Conservation (phyloP, 768 basidiomycete species). For the Myochromella boudieri region DNA sequence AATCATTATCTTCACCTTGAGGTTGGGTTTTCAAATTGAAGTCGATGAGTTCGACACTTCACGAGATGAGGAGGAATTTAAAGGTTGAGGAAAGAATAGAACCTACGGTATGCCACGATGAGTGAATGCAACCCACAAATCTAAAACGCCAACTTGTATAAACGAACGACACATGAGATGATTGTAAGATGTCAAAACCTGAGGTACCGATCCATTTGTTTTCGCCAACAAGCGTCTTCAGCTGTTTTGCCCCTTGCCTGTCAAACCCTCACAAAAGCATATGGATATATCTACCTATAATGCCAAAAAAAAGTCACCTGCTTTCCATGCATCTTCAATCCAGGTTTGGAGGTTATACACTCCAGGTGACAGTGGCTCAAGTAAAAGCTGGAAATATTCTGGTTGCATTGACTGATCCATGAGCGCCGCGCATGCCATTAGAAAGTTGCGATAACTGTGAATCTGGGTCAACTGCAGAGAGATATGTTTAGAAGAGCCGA, state of each 20-base stretch:
- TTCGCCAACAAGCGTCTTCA: constrained; percentile 56
- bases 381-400: constrained; percentile 60
- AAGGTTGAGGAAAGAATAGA: not conserved
- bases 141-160: constrained; percentile 34
- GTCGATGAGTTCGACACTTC: constrained; percentile 68
- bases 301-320: constrained; percentile 33
- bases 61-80: constrained; percentile 4
- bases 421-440: constrained; percentile 75
- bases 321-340: constrained; percentile 82
- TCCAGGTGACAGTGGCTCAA: constrained; percentile 58
- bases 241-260: constrained; percentile 58
- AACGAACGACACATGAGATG: not conserved
- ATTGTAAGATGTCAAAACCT: constrained; percentile 41
- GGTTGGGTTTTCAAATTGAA: constrained; percentile 48
- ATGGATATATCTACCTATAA: not conserved
- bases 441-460: constrained; percentile 75
- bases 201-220: constrained; percentile 81
- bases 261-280: constrained; percentile 59
- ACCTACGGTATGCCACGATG: constrained; percentile 82
- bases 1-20: constrained; percentile 35
- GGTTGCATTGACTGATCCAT: constrained; percentile 66
- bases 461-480: not conserved
- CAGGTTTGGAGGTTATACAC: constrained; percentile 73
- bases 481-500: not conserved
- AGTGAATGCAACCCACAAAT: constrained; percentile 77